Evolutionary conservation across 1,139 yeast genomes (phyloP).

Genomic region (Scheffersomyces titani): DNA sequence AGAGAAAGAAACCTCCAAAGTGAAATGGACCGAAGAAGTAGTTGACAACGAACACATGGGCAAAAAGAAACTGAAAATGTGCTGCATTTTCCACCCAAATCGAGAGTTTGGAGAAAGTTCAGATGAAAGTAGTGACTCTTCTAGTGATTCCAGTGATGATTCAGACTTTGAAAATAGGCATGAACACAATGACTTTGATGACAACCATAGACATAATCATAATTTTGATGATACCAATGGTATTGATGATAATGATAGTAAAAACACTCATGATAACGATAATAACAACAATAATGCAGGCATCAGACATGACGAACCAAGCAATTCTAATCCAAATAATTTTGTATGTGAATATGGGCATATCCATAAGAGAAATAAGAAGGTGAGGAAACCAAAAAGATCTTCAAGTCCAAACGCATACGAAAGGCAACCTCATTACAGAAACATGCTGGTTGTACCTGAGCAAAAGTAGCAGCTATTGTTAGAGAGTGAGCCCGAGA

Average conservation of each 20-base stretch:
- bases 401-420: conserved; percentile 63
- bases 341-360: conserved; percentile 5
- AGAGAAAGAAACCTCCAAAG: conserved; percentile 40
- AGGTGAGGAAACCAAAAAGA: conserved; percentile 6
- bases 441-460: conserved; percentile 23
- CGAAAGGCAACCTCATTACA: conserved; percentile 70
- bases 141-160: conserved; percentile 39
- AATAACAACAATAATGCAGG: background rate
- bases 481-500: background rate
- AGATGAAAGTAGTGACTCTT: conserved; percentile 29
- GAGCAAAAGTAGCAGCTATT: background rate
- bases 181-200: conserved; percentile 8
- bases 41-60: conserved; percentile 87
- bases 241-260: background rate
- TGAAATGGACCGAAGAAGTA: conserved; percentile 83
- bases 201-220: conserved; percentile 4
- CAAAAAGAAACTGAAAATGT: conserved; percentile 88
- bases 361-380: conserved; percentile 7
- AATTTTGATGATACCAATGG: conserved; percentile 4
- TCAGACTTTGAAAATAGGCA: conserved; percentile 11
- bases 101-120: conserved; percentile 55
- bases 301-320: background rate
- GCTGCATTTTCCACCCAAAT: conserved; percentile 91
- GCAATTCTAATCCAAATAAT: background rate
- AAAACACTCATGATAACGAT: background rate